Evolutionary conservation across 2,329 filamentous ascomycete species (phyloP).

Genomic region (Colletotrichum liriopes): DNA sequence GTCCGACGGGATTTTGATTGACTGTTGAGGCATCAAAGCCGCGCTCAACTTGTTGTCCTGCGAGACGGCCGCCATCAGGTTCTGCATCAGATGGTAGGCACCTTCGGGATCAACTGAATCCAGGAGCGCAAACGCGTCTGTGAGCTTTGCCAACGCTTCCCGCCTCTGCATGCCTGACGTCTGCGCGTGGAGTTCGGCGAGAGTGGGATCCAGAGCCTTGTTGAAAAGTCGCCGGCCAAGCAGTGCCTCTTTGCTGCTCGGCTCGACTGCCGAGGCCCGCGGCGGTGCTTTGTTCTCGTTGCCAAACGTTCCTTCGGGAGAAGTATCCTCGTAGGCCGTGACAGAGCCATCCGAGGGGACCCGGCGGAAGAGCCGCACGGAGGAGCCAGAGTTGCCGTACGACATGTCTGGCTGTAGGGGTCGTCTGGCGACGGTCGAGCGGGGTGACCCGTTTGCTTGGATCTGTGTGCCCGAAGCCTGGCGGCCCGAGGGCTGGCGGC

Average conservation of each 20-base stretch:
- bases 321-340: conserved; percentile 56
- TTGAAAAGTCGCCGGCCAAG: conserved; percentile 86
- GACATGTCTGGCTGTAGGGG: conserved; percentile 91
- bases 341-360: conserved; percentile 80
- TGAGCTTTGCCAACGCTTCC: conserved; percentile 86
- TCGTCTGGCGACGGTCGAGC: conserved; percentile 71
- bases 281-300: conserved; percentile 77
- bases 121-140: conserved; percentile 87
- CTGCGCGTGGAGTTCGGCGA: conserved; percentile 90
- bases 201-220: conserved; percentile 85
- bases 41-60: conserved; percentile 76
- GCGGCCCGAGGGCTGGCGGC: conserved; percentile 64
- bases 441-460: conserved; percentile 59
- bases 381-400: conserved; percentile 94
- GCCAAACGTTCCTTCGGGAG: conserved; percentile 60
- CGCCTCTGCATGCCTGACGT: conserved; percentile 78
- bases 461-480: conserved; percentile 60
- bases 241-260: conserved; percentile 83
- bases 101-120: conserved; percentile 93
- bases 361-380: conserved; percentile 90
- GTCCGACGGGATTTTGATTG: conserved; percentile 58
- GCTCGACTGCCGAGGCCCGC: conserved; percentile 63
- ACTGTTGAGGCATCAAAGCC: conserved; percentile 60
- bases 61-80: conserved; percentile 81
- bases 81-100: conserved; percentile 86